Percentiles rank a stretch among this genome's conserved stretches.
Conservation (phyloP, 352 stramenopile species). For the Phytophthora pinifolia region DNA sequence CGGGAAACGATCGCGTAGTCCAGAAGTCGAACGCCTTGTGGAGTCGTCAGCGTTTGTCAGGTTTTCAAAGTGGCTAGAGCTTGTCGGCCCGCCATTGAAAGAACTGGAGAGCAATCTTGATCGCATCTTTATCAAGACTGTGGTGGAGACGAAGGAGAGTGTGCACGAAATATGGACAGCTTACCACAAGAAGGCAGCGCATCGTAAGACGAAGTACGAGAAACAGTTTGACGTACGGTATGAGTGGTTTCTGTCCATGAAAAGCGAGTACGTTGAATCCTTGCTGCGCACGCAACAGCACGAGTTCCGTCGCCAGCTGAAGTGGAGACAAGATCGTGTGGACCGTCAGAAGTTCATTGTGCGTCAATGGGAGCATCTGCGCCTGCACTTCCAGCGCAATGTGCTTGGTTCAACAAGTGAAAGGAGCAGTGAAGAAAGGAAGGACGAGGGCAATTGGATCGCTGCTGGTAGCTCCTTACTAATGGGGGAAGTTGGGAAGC, state of each 20-base stretch:
- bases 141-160: conserved; percentile 53
- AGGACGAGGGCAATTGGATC: not conserved
- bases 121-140: conserved; percentile 54
- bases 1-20: conserved; percentile 1
- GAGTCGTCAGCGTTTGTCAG: conserved; percentile 34
- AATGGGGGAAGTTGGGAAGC: conserved; percentile 12
- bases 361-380: conserved; percentile 52
- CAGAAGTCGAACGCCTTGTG: conserved; percentile 13
- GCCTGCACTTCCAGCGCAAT: conserved; percentile 23
- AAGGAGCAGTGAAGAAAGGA: not conserved
- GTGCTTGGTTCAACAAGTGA: conserved; percentile 2
- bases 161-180: conserved; percentile 52
- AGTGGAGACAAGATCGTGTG: conserved; percentile 66
- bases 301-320: conserved; percentile 59
- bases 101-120: conserved; percentile 68
- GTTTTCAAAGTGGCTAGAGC: conserved; percentile 65
- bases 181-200: conserved; percentile 42
- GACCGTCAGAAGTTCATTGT: conserved; percentile 67
- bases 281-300: conserved; percentile 43
- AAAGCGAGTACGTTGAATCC: conserved; percentile 38
- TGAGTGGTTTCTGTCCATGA: conserved; percentile 45
- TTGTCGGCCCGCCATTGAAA: conserved; percentile 66
- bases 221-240: conserved; percentile 43
- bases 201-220: conserved; percentile 38
- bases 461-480: conserved; percentile 8